Evolutionary conservation across 1,284 basidiomycete genomes (phyloP), one percentile per base, ranked within the genome.

Genomic region (Ustilago shanxiensis): DNA sequence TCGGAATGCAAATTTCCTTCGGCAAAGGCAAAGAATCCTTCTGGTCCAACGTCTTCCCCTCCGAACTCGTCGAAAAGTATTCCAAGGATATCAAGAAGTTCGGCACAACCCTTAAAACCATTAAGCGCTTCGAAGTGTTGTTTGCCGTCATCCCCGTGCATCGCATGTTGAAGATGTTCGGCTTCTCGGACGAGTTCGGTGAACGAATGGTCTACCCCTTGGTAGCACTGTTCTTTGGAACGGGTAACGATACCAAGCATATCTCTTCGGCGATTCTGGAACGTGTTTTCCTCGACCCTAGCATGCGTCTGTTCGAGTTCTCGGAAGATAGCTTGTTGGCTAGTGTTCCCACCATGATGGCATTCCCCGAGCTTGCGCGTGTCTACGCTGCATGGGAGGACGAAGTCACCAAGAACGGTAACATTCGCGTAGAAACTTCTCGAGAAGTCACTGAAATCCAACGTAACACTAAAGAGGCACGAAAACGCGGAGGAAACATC

Each of bases 181-280:
- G 79, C 13, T 83, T 79, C 59, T 72, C 75, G 1, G 72, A 79
- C 54, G 89, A 88, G 64, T 91, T 90, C 75, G 89, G 89, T 3
- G 89, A 90, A 70, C 86, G 88, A 39, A 89, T 90, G 86, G 88
- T 90, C 7, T 90, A 89, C 70, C 89, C 90, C 3, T 87, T 90
- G 13, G 89, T 90, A 10, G 89, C 90, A 0, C 86, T 91, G 39
- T 90, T 90, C 84, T 85, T 90, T 88, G 90, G 89, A 20, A 90
- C 90, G n/a, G 89, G 90, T 1, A 90, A 90, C 74, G 89, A 90
- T 75, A 91, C 89, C 3, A 89, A 89, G 18, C 89, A 89, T 78
- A 88, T 91, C 52, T 89, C 89, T 0, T 88, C 87, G n/a, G 89
- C 89, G 20, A 90, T 90, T 37, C 82, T 90, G 33, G 90, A 90